These are phyloP conservation scores for Colletotrichum sidae DNA, from an alignment of 2,329 filamentous ascomycete genomes.

Conservation along the genomic window DNA sequence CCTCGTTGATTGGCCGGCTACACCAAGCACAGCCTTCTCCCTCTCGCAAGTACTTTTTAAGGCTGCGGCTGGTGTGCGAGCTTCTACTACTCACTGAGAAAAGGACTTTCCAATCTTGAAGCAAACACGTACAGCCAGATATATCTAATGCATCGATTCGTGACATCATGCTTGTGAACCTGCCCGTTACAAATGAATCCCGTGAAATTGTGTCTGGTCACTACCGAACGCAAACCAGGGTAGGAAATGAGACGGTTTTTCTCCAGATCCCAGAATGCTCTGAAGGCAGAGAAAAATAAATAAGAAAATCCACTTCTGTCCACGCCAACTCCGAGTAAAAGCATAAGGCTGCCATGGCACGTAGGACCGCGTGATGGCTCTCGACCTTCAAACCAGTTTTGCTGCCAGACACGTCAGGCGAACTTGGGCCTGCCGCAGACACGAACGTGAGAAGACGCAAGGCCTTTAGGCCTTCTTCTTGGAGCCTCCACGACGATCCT, in stretches of 20 bases:
- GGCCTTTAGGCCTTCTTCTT: conserved; percentile 52
- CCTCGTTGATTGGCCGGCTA: conserved; percentile 24
- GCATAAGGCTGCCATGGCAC: not conserved
- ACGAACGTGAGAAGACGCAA: not conserved
- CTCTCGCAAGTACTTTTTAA: too few species aligned
- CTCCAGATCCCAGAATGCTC: not conserved
- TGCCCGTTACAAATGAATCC: too few species aligned
- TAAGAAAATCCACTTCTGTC: conserved; percentile 10
- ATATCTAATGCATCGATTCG: not conserved
- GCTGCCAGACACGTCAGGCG: not conserved
- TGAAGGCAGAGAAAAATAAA: not conserved
- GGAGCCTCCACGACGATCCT: conserved; percentile 56
- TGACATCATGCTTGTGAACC: not conserved
- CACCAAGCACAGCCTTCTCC: not conserved
- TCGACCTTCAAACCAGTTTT: not conserved
- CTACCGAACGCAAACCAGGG: too few species aligned
- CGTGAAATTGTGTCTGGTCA: too few species aligned
- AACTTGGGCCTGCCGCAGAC: not conserved
- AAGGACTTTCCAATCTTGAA: too few species aligned
- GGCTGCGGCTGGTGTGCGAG: not conserved
- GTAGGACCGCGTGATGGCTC: not conserved
- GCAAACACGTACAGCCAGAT: not conserved
- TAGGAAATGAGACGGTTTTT: conserved; percentile 6
- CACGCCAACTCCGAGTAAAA: conserved; percentile 19
- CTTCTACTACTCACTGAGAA: not conserved